Conservation (phyloP, 2,329 filamentous ascomycete genomes). For the Penicillium sclerotigenum region DNA sequence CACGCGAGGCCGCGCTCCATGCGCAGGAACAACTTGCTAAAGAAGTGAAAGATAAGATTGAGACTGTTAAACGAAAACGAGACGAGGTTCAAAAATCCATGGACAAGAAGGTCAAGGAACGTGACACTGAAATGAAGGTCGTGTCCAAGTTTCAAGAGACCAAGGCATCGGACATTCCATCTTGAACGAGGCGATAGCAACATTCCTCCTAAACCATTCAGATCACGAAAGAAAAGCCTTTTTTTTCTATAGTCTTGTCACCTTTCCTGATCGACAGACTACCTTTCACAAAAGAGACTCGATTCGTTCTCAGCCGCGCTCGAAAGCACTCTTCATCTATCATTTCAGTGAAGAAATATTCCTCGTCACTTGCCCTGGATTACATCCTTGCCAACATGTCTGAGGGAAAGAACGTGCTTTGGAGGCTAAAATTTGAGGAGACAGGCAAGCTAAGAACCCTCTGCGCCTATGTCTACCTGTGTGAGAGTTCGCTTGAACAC, state of each 20-base stretch:
- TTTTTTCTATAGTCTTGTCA: not conserved
- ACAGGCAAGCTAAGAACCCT: not conserved
- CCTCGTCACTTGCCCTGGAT: not conserved
- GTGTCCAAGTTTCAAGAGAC: conserved; percentile 43
- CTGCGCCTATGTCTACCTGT: not conserved
- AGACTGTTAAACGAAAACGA: conserved; percentile 38
- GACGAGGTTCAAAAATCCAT: conserved; percentile 41
- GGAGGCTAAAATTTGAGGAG: not conserved
- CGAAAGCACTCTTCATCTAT: not conserved
- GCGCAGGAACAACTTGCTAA: conserved; percentile 39
- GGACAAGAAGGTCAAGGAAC: conserved; percentile 44
- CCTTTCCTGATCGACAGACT: not conserved
- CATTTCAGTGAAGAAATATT: not conserved
- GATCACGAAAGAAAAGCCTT: not conserved
- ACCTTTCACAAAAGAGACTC: not conserved
- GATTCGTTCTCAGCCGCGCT: not conserved
- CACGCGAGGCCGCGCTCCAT: conserved; percentile 34
- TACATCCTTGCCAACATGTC: not conserved
- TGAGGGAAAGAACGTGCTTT: not conserved
- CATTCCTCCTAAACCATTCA: not conserved
- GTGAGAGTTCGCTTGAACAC: not conserved
- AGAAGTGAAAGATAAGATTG: conserved; percentile 38
- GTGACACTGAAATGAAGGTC: conserved; percentile 43
- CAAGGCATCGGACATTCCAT: conserved; percentile 32
- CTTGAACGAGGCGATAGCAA: conserved; percentile 15